These are phyloP conservation scores for Cladosporium sp. DNA, from an alignment of 2,329 filamentous ascomycete species.

Conservation along the genomic window DNA sequence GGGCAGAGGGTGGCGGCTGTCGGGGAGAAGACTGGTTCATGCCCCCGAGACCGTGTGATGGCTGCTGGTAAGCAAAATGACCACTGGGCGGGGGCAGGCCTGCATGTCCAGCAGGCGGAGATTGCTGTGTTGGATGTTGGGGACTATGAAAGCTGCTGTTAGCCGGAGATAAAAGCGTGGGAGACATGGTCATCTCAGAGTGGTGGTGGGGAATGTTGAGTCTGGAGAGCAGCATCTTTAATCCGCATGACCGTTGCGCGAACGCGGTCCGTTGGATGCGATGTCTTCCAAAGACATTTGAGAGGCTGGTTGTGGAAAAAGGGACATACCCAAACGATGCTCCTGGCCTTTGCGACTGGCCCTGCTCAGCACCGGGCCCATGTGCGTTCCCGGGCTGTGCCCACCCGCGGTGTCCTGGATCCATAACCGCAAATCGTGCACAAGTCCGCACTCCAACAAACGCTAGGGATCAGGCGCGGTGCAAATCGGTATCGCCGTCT, in stretches of 20 bases:
- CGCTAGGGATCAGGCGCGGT: background rate
- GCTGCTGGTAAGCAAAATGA: conserved; percentile 36
- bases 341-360: conserved; percentile 23
- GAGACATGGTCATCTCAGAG: background rate
- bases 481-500: background rate
- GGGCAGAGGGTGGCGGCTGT: conserved; percentile 25
- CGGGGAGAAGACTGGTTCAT: conserved; percentile 40
- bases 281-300: background rate
- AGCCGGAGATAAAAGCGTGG: background rate
- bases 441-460: background rate
- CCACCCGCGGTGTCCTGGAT: conserved; percentile 23
- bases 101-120: conserved; percentile 25
- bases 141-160: conserved; percentile 20
- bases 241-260: background rate
- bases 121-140: conserved; percentile 28
- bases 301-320: background rate
- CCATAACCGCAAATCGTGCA: conserved; percentile 5
- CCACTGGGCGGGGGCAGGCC: conserved; percentile 30
- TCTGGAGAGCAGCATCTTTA: conserved; percentile 5
- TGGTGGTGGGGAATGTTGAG: background rate
- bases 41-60: conserved; percentile 40
- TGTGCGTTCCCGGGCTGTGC: conserved; percentile 23
- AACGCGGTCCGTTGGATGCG: background rate
- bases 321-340: conserved; percentile 27
- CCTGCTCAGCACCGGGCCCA: conserved; percentile 19